phyloP scores from a whole-genome alignment of 78 protist species.

The Isochrysis galbana region DNA sequence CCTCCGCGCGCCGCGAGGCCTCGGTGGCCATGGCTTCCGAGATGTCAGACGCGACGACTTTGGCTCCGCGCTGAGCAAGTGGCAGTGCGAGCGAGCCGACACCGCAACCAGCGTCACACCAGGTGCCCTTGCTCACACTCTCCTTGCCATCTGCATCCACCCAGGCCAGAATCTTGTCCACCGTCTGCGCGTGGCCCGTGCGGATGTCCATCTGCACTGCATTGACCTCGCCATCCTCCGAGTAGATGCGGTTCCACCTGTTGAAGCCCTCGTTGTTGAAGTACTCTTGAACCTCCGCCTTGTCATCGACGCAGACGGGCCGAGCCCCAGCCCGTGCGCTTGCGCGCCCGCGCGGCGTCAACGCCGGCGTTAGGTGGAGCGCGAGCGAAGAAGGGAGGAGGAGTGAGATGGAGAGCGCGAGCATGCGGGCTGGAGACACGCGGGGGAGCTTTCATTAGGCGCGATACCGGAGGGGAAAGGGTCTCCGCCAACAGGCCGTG shows the following conservation, averaged over 20 bases:
- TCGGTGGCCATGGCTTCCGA: background rate
- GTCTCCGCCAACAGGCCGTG: too few relatives aligned
- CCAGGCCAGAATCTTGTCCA: slow-evolving; percentile 10
- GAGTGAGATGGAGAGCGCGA: too few relatives aligned
- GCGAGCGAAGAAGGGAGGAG: too few relatives aligned
- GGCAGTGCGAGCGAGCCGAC: slow-evolving; percentile 36
- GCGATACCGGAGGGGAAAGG: too few relatives aligned
- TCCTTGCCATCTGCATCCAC: slow-evolving; percentile 3
- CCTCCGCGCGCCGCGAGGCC: background rate
- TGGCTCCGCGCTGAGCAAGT: slow-evolving; percentile 35
- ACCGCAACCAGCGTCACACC: slow-evolving; percentile 42
- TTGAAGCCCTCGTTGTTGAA: slow-evolving; percentile 22
- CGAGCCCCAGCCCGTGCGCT: too few relatives aligned
- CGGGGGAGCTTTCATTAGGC: too few relatives aligned
- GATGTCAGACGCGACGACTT: background rate
- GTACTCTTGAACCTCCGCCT: background rate
- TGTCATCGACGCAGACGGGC: slow-evolving; percentile 21
- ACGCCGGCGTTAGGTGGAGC: too few relatives aligned
- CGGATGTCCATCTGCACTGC: slow-evolving; percentile 10
- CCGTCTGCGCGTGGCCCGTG: slow-evolving; percentile 19
- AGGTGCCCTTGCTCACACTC: background rate
- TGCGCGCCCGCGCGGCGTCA: too few relatives aligned
- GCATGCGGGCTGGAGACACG: too few relatives aligned
- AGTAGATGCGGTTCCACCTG: slow-evolving; percentile 11
- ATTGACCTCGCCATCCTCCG: slow-evolving; percentile 27